These are phyloP conservation scores for Boletus subcaerulescens DNA, from an alignment of 768 basidiomycete genomes.

Conservation along the genomic window DNA sequence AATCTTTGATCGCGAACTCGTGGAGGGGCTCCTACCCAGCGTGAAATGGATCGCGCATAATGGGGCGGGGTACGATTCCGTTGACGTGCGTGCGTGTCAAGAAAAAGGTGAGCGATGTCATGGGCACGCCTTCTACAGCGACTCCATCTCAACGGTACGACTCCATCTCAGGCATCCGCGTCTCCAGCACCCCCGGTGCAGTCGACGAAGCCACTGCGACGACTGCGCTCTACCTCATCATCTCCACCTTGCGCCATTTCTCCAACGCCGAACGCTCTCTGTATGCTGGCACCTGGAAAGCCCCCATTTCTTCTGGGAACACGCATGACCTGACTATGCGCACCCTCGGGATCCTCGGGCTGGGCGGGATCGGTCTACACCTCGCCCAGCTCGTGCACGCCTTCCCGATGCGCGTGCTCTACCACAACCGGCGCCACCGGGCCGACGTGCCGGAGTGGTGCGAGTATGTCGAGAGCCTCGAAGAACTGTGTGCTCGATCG, in stretches of 20 bases:
- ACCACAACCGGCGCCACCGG: constrained; percentile 62
- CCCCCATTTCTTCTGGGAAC: constrained; percentile 41
- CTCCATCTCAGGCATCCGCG: constrained; percentile 46
- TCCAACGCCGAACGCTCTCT: constrained; percentile 55
- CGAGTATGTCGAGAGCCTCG: constrained; percentile 68
- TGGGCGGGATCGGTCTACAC: constrained; percentile 74
- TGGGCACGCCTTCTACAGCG: too few species aligned
- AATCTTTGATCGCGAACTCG: constrained; percentile 47
- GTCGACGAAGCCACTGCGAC: constrained; percentile 92
- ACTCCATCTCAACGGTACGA: too few species aligned
- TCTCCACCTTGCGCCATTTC: constrained; percentile 75
- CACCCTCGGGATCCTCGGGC: constrained; percentile 70
- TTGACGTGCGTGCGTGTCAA: constrained; percentile 73
- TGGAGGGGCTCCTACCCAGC: constrained; percentile 56
- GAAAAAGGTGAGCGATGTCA: constrained; percentile 54
- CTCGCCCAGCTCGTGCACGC: constrained; percentile 69
- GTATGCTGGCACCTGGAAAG: constrained; percentile 61
- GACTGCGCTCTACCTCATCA: constrained; percentile 77
- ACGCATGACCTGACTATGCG: constrained; percentile 65
- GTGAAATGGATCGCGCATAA: constrained; percentile 87
- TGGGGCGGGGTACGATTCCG: constrained; percentile 84
- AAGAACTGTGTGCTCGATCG: constrained; percentile 60
- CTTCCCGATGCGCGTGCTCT: constrained; percentile 89
- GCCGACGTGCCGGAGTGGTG: constrained; percentile 66
- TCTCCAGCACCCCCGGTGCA: constrained; percentile 88